Conservation (phyloP, 805 yeast species). For the Zygosaccharomyces lentus region DNA sequence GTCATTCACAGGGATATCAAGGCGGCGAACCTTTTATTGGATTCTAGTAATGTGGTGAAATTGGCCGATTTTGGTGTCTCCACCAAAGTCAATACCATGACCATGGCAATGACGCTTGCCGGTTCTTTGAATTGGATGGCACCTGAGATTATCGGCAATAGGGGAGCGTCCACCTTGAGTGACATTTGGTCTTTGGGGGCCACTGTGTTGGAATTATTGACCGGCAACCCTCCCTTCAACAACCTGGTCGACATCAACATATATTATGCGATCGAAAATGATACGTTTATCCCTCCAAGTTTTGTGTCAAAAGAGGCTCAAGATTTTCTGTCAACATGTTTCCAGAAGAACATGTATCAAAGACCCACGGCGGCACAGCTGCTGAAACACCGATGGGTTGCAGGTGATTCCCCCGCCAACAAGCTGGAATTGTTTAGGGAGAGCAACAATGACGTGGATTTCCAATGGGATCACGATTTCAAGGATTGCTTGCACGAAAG, state of each 20-base stretch:
- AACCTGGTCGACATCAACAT: slow-evolving; percentile 41
- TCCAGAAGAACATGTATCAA: slow-evolving; percentile 61
- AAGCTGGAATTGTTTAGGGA: slow-evolving; percentile 28
- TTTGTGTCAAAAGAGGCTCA: slow-evolving; percentile 47
- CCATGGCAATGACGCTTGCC: slow-evolving; percentile 52
- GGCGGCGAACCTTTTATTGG: slow-evolving; percentile 82
- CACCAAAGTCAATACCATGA: slow-evolving; percentile 61
- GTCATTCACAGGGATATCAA: slow-evolving; percentile 91
- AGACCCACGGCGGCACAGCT: slow-evolving; percentile 64
- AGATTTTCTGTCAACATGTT: slow-evolving; percentile 65
- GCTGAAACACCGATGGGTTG: slow-evolving; percentile 53
- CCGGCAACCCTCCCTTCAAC: slow-evolving; percentile 85
- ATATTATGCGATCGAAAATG: slow-evolving; percentile 40
- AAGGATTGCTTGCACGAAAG: slow-evolving; percentile 14
- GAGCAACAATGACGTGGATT: slow-evolving; percentile 18
- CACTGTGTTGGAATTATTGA: slow-evolving; percentile 80
- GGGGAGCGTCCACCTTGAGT: slow-evolving; percentile 81
- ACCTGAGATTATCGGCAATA: slow-evolving; percentile 83
- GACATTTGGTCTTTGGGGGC: slow-evolving; percentile 96
- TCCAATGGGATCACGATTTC: slow-evolving; percentile 31
- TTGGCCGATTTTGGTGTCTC: slow-evolving; percentile 97
- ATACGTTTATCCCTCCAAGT: slow-evolving; percentile 35
- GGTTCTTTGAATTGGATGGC: slow-evolving; percentile 99
- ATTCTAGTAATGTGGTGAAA: slow-evolving; percentile 69
- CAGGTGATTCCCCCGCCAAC: slow-evolving; percentile 10